A percentile compares a stretch with the other conserved stretches of the same genome.
Conservation (phyloP, 331 rosid genomes). For the Telfairia occidentalis region DNA sequence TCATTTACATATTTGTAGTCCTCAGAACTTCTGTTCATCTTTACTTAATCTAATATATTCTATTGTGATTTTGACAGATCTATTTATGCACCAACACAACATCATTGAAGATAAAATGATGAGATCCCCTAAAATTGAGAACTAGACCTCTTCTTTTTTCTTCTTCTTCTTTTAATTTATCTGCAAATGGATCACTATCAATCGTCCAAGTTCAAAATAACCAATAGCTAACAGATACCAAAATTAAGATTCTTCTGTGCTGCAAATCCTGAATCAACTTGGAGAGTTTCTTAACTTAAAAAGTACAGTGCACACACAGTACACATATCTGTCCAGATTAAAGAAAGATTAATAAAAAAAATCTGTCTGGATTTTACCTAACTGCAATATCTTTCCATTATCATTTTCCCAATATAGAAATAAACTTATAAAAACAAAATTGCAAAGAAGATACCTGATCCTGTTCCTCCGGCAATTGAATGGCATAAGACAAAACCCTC, state of each 20-base stretch:
- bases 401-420: neutral
- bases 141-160: neutral
- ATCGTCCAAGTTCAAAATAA: neutral
- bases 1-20: neutral
- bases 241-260: neutral
- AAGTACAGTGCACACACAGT: neutral
- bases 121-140: neutral
- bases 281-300: neutral
- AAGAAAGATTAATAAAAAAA: neutral
- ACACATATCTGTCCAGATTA: neutral
- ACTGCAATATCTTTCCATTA: neutral
- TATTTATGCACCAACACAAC: neutral
- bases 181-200: neutral
- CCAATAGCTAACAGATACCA: neutral
- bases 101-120: neutral
- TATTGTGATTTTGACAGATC: neutral
- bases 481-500: conserved; percentile 98
- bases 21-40: neutral
- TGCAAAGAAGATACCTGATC: conserved; percentile 55
- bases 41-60: neutral
- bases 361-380: neutral
- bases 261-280: neutral
- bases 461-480: conserved; percentile 98
- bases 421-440: neutral
- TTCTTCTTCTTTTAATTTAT: neutral